Conservation (phyloP, 2,329 filamentous ascomycete species). For the Anisogramma anomala region DNA sequence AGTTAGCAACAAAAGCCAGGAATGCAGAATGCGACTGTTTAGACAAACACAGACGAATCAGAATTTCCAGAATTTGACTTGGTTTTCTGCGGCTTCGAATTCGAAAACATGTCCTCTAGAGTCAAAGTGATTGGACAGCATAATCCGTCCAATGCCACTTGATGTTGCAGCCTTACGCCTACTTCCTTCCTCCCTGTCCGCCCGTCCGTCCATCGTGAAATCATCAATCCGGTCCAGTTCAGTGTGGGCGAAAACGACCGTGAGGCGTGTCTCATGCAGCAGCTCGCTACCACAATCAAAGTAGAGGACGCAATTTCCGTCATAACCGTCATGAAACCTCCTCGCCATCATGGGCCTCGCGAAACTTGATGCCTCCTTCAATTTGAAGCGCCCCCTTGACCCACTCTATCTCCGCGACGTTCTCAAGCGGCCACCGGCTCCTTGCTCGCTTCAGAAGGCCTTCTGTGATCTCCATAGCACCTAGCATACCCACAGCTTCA, state of each 20-base stretch:
- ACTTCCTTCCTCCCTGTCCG: background rate
- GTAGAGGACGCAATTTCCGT: background rate
- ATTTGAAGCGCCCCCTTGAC: constrained; percentile 62
- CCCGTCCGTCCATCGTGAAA: background rate
- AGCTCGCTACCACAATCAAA: background rate
- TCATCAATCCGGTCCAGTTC: background rate
- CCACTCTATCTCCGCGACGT: constrained; percentile 64
- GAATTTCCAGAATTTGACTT: too few species aligned
- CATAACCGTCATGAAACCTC: constrained; percentile 31
- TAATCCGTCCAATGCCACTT: background rate
- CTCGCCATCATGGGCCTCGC: constrained; percentile 47
- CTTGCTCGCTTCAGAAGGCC: constrained; percentile 72
- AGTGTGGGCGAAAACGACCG: background rate
- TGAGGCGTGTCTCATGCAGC: background rate
- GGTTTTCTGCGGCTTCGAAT: too few species aligned
- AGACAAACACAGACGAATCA: too few species aligned
- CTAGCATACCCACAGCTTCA: constrained; percentile 53
- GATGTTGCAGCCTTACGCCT: too few species aligned
- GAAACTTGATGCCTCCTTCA: constrained; percentile 47
- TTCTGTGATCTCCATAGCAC: constrained; percentile 73
- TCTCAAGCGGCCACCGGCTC: constrained; percentile 62
- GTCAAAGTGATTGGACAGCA: background rate
- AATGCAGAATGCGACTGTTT: too few species aligned
- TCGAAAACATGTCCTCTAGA: too few species aligned
- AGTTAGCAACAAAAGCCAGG: too few species aligned